Conservation (phyloP, 1,284 basidiomycete species). For the Golubevia pallescens region DNA sequence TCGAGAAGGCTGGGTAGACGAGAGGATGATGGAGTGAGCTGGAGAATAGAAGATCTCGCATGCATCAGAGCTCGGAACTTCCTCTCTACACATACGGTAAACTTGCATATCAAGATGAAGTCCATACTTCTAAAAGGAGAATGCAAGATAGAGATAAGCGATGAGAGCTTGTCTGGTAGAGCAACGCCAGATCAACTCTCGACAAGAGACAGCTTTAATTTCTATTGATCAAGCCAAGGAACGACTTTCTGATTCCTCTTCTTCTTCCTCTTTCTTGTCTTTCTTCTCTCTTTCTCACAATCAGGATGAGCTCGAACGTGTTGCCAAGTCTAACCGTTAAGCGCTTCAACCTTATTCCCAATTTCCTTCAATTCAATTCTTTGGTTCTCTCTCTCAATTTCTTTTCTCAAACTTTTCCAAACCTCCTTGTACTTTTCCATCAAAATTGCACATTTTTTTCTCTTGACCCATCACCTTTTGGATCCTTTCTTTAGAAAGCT, state of each 20-base stretch:
- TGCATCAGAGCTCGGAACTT: too few relatives aligned
- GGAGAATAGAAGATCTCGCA: neutral
- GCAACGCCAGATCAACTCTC: too few relatives aligned
- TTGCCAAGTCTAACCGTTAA: constrained; percentile 99
- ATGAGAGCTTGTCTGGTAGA: too few relatives aligned
- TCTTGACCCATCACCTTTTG: neutral
- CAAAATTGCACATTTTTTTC: constrained; percentile 1
- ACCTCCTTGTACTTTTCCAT: constrained; percentile 3
- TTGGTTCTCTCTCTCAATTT: neutral
- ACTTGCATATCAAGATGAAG: too few relatives aligned
- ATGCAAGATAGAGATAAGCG: too few relatives aligned
- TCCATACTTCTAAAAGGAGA: too few relatives aligned
- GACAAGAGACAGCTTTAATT: too few relatives aligned
- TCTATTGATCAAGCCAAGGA: too few relatives aligned
- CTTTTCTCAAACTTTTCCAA: neutral
- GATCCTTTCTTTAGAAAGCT: too few relatives aligned
- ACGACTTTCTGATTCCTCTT: constrained; percentile 9
- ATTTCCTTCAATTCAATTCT: neutral
- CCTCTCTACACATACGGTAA: too few relatives aligned
- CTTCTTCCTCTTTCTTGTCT: constrained; percentile 1
- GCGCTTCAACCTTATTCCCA: neutral
- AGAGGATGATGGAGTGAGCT: too few relatives aligned
- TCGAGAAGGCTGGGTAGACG: too few relatives aligned
- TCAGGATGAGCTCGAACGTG: constrained; percentile 98
- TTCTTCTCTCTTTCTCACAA: constrained; percentile 68